Base-by-base conservation (phyloP, 2,329 filamentous ascomycete species). In the Cercospora berteroae region DNA sequence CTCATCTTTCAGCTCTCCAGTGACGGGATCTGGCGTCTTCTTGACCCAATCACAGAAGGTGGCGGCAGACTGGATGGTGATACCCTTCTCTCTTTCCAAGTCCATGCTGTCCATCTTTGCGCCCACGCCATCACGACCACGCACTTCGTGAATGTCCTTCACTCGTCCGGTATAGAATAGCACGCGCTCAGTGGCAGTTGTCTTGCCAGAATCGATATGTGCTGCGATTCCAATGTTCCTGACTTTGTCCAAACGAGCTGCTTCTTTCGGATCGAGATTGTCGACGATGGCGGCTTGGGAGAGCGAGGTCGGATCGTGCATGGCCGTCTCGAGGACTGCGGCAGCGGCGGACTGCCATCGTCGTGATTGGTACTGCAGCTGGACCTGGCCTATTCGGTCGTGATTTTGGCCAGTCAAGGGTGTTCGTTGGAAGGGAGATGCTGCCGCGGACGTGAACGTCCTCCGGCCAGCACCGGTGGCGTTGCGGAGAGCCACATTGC, bases 71-170 rank as follows among this genome's bases (percentile, higher is more conserved):
- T 99, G 94, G 77, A 99, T 99, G 66, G 95, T 99, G 79, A 99
- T 99, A 76, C 95, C 95, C 84, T 97, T 97, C 80, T 98, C 95
- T 81, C 95, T 87, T 83, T 99, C 95, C 73, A 99, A 85, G 75
- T 99, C 95, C 95, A 99, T 99, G 27, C 94, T 97, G 84, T 99
- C 95, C 95, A 99, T 99, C 84, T 99, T 99, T 69, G 95, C 95
- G 72, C 95, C 95, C 48, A 97, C 93, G 39, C 91, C 88, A 85
- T 99, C 95, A 78, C 94, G 94, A 67, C 93, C 93, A 77, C 95
- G 88, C 52, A 99, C 95, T 82, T 99, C 95, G 83, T 99, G 95
- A 76, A 99, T 98, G 33, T 92, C 87, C 79, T 96, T 96, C 82
- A 97, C 97, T 78, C 95, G 90, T 72, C 95, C 95, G 64, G 95